These are phyloP conservation scores for Mycosphaerella arachidis DNA, from an alignment of 2,329 filamentous ascomycete genomes.

Conservation along the genomic window DNA sequence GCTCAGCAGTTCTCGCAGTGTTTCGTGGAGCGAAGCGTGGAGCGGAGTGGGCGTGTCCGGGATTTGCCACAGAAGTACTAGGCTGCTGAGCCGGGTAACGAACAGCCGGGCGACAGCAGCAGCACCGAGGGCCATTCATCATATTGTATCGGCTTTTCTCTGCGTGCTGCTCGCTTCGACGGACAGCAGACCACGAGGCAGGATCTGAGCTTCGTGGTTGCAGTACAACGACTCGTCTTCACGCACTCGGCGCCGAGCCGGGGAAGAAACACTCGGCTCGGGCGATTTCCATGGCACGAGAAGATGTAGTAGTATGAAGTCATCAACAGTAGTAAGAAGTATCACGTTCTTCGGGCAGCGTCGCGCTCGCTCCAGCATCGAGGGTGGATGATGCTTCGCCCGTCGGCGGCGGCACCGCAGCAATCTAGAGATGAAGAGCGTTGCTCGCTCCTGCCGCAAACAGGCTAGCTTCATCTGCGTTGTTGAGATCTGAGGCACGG, in stretches of 20 bases:
- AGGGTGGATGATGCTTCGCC: not conserved
- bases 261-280: not conserved
- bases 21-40: not conserved
- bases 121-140: not conserved
- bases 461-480: not conserved
- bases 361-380: not conserved
- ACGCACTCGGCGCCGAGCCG: not conserved
- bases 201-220: not conserved
- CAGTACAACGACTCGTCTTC: too few species aligned
- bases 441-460: slow-evolving; percentile 1
- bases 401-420: not conserved
- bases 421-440: not conserved
- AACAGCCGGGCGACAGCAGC: not conserved
- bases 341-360: not conserved
- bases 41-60: not conserved
- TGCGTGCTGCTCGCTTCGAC: not conserved
- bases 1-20: too few species aligned
- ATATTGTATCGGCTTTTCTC: too few species aligned
- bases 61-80: not conserved
- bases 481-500: not conserved
- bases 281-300: too few species aligned
- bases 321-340: too few species aligned
- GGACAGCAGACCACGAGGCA: not conserved
- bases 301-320: not conserved
- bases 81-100: not conserved